phyloP scores from a whole-genome alignment of 352 stramenopile species.

The Saprolegnia parasitica region DNA sequence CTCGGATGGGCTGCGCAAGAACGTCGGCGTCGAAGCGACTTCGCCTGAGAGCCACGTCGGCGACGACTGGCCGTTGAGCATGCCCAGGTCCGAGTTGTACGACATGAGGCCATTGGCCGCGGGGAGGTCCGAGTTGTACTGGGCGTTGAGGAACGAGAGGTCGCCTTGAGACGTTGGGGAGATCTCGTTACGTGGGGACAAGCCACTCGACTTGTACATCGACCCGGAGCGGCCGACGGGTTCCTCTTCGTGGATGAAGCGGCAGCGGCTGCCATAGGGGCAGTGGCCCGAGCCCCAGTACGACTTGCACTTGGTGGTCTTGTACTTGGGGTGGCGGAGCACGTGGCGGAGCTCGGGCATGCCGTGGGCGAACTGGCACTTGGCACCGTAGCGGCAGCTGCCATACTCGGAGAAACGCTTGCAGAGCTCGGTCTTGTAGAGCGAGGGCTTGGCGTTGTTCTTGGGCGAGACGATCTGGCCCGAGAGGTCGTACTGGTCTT shows the following conservation, averaged over 20 bases:
- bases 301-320: constrained; percentile 87
- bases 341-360: constrained; percentile 79
- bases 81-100: constrained; percentile 25
- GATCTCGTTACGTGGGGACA: constrained; percentile 24
- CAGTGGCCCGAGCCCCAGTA: constrained; percentile 80
- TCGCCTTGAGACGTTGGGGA: constrained; percentile 22
- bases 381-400: constrained; percentile 81
- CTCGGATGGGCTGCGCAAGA: constrained; percentile 12
- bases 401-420: constrained; percentile 85
- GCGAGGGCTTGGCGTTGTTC: constrained; percentile 30
- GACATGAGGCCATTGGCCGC: constrained; percentile 10
- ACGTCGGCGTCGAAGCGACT: constrained; percentile 11
- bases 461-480: constrained; percentile 24
- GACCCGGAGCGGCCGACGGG: constrained; percentile 21
- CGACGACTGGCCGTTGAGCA: constrained; percentile 11
- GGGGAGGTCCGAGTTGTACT: constrained; percentile 12
- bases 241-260: constrained; percentile 77
- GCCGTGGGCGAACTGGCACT: constrained; percentile 88
- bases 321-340: constrained; percentile 88
- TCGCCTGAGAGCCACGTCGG: constrained; percentile 23
- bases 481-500: constrained; percentile 21
- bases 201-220: constrained; percentile 27
- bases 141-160: constrained; percentile 25
- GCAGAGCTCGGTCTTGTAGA: constrained; percentile 91
- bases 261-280: constrained; percentile 83